phyloP scores from a whole-genome alignment of 148 eudicot genomes.

The Camellia sinensis region DNA sequence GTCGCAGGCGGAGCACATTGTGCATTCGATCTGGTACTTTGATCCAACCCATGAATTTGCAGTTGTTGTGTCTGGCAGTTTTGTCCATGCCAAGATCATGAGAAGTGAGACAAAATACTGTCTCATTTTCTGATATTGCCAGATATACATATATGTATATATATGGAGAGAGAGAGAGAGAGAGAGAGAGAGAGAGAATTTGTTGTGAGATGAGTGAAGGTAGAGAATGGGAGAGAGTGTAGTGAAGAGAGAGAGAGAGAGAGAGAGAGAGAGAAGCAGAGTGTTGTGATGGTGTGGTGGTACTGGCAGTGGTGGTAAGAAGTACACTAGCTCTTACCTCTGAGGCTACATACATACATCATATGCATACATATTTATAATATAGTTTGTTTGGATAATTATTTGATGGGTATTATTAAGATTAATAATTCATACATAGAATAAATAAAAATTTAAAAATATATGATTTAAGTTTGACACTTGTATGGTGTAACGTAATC shows the following conservation, averaged over 20 bases:
- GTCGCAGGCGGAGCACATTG: conserved; percentile 58
- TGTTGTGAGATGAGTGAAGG: neutral
- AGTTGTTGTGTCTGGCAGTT: neutral
- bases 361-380: no score
- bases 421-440: no score
- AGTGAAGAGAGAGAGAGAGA: neutral
- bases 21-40: conserved; percentile 56
- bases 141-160: neutral
- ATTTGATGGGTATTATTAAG: no score
- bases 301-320: neutral
- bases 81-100: neutral
- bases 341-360: neutral
- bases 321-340: neutral
- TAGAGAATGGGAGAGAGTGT: neutral
- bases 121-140: neutral
- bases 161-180: neutral
- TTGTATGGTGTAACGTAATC: no score
- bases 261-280: neutral
- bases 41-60: conserved; percentile 42
- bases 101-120: neutral
- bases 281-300: neutral
- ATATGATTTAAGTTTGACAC: no score
- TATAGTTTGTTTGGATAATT: no score
- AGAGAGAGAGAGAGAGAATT: neutral
- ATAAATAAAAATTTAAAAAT: no score